Conservation (phyloP, 805 yeast species). For the Monosporozyma servazzii region DNA sequence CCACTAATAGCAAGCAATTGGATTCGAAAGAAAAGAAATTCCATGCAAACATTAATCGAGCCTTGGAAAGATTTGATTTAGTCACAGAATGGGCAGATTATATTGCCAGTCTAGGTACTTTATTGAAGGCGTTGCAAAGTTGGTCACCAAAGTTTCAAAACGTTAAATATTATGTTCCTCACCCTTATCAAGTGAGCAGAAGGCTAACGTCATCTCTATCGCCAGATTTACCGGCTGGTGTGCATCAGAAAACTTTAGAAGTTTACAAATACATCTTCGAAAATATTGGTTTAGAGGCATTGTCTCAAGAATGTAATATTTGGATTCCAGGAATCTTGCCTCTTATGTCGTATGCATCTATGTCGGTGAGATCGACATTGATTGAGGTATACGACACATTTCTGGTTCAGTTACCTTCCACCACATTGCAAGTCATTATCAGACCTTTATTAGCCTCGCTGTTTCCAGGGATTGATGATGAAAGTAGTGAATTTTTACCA, state of each 20-base stretch:
- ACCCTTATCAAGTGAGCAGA: conserved; percentile 54
- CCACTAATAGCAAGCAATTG: conserved; percentile 26
- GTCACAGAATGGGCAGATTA: conserved; percentile 98
- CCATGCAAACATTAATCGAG: conserved; percentile 57
- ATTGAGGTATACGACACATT: conserved; percentile 51
- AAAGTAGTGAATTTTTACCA: conserved; percentile 71
- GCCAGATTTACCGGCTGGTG: conserved; percentile 85
- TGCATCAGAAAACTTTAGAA: conserved; percentile 79
- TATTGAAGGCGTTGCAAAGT: conserved; percentile 61
- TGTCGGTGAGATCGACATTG: conserved; percentile 74
- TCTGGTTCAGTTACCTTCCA: conserved; percentile 44
- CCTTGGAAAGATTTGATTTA: conserved; percentile 65
- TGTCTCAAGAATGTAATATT: conserved; percentile 47
- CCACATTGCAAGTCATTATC: conserved; percentile 43
- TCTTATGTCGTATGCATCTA: conserved; percentile 77
- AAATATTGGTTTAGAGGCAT: conserved; percentile 45
- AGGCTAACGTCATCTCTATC: conserved; percentile 72
- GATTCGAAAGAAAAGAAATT: conserved; percentile 63
- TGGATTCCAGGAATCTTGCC: conserved; percentile 96
- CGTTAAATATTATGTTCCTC: conserved; percentile 53
- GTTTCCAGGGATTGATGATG: conserved; percentile 87
- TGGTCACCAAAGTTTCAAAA: conserved; percentile 32
- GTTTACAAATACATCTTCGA: conserved; percentile 65
- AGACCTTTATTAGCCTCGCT: conserved; percentile 67
- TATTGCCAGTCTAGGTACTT: conserved; percentile 74